phyloP scores from a whole-genome alignment of 73 alveolate species.

The Blepharisma stoltei region DNA sequence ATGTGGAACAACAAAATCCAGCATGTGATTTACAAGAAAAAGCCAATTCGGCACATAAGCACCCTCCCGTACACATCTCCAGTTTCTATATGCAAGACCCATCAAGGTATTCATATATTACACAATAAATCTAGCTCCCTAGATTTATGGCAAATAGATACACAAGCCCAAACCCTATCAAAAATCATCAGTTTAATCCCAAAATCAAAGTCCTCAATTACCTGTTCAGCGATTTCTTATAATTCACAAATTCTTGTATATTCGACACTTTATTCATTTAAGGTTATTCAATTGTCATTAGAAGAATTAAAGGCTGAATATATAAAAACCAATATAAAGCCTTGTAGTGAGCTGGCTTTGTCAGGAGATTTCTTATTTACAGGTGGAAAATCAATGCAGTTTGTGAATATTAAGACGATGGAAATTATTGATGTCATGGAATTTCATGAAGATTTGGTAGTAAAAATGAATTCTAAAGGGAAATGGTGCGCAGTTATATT shows the following conservation, averaged over 20 bases:
- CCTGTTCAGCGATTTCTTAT: neutral
- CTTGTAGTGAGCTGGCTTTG: neutral
- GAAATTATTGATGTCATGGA: no score
- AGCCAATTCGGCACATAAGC: neutral
- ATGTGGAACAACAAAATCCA: neutral
- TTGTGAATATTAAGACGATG: no score
- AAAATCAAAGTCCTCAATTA: neutral
- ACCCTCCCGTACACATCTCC: neutral
- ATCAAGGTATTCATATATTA: neutral
- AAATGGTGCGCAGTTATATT: neutral
- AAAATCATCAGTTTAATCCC: neutral
- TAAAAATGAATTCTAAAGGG: neutral
- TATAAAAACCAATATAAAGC: neutral
- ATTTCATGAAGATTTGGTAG: neutral
- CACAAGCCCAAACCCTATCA: neutral
- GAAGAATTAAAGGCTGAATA: neutral
- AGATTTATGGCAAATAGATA: slow-evolving; percentile 5
- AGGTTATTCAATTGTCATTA: neutral
- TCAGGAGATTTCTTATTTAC: neutral
- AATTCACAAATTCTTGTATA: neutral
- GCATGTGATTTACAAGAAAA: neutral
- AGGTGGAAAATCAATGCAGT: neutral
- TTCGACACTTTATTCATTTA: neutral
- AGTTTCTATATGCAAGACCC: neutral
- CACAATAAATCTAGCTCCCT: neutral